A percentile compares a stretch with the other conserved stretches of the same genome.
Evolutionary conservation across 257 asterid genomes (phyloP).

Genomic region (Verbascum thapsus): DNA sequence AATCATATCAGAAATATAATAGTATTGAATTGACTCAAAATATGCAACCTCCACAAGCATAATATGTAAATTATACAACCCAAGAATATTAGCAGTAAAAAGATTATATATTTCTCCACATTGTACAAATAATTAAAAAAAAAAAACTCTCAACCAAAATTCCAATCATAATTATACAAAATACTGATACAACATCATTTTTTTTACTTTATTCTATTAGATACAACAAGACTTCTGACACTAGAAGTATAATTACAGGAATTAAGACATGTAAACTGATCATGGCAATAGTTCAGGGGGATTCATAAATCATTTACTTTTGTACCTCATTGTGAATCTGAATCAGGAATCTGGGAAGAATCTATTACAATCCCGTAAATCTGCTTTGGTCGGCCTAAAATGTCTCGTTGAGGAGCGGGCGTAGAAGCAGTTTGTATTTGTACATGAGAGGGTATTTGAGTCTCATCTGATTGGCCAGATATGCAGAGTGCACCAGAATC

Average conservation of each 20-base stretch:
- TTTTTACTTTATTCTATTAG: neutral
- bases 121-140: too few species aligned
- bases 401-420: constrained; percentile 31
- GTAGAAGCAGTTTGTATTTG: constrained; percentile 41
- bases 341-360: constrained; percentile 58
- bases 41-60: too few species aligned
- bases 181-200: neutral
- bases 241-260: neutral
- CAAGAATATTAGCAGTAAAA: neutral
- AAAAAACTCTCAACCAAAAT: neutral
- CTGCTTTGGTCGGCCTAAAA: constrained; percentile 36
- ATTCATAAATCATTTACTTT: neutral
- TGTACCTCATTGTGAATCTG: constrained; percentile 28
- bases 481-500: constrained; percentile 85
- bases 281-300: neutral
- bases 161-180: neutral
- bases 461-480: constrained; percentile 64
- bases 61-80: too few species aligned
- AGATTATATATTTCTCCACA: neutral
- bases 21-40: too few species aligned
- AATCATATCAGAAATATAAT: too few species aligned
- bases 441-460: constrained; percentile 64
- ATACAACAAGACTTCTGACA: neutral
- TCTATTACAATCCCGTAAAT: constrained; percentile 66
- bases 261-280: neutral